Conservation (phyloP, 2,329 filamentous ascomycete species). For the Botrytis sinoallii region DNA sequence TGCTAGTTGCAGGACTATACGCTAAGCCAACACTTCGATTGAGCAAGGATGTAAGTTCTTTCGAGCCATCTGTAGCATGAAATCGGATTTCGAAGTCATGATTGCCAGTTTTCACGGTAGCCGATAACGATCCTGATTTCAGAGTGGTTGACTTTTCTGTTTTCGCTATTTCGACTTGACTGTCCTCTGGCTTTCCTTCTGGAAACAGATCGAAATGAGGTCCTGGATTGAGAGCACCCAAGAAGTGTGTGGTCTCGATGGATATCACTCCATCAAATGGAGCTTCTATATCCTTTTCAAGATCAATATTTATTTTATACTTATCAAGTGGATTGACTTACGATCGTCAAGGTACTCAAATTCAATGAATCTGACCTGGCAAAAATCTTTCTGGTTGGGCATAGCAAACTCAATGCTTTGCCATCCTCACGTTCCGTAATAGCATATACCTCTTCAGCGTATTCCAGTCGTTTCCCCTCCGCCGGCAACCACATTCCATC, state of each 20-base stretch:
- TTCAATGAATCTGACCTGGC: slow-evolving; percentile 56
- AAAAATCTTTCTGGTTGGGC: slow-evolving; percentile 54
- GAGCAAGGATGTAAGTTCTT: slow-evolving; percentile 52
- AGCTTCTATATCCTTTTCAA: slow-evolving; percentile 50
- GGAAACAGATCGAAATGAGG: slow-evolving; percentile 59
- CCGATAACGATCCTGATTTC: slow-evolving; percentile 50
- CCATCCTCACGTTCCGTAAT: slow-evolving; percentile 44
- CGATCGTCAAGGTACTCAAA: slow-evolving; percentile 51
- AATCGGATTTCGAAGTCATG: slow-evolving; percentile 57
- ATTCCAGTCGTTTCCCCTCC: slow-evolving; percentile 58
- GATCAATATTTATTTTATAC: slow-evolving; percentile 14
- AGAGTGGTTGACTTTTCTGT: slow-evolving; percentile 47
- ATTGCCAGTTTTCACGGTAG: slow-evolving; percentile 47
- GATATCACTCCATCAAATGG: slow-evolving; percentile 58
- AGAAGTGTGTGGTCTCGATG: slow-evolving; percentile 56
- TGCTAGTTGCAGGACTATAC: slow-evolving; percentile 52
- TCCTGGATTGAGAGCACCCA: slow-evolving; percentile 49
- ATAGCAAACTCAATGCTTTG: slow-evolving; percentile 52
- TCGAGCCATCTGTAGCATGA: slow-evolving; percentile 48
- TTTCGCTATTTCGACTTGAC: slow-evolving; percentile 42
- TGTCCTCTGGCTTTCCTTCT: slow-evolving; percentile 45
- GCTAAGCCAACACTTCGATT: slow-evolving; percentile 56
- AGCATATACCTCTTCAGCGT: slow-evolving; percentile 62
- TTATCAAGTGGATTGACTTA: slow-evolving; percentile 31
- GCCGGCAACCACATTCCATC: slow-evolving; percentile 67